Conservation (phyloP, 345 rosid species). For the Brassica rapa region DNA sequence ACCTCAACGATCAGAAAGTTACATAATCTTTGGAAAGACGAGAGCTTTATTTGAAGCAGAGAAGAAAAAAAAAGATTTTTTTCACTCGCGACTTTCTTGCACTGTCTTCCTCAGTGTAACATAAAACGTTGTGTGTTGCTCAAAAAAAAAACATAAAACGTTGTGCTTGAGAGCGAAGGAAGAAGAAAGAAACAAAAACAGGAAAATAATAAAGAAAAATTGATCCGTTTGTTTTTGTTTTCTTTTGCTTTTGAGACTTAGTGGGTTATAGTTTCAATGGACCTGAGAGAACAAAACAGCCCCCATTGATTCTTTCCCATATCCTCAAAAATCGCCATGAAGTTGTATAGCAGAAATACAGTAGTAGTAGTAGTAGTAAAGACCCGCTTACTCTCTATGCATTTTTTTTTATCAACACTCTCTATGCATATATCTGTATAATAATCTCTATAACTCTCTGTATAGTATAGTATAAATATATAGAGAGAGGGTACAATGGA, state of each 20-base stretch:
- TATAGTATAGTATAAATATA: no score
- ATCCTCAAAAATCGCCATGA: constrained; percentile 38
- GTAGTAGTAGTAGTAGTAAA: constrained; percentile 7
- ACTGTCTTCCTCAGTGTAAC: no score
- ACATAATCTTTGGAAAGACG: background rate
- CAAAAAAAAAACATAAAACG: constrained; percentile 36
- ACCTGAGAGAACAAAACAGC: constrained; percentile 23
- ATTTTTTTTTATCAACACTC: no score
- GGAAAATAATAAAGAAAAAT: background rate
- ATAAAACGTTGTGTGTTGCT: constrained; percentile 28
- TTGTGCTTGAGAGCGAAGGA: constrained; percentile 10
- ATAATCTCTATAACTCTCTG: no score
- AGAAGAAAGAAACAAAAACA: constrained; percentile 5
- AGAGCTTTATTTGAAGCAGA: background rate
- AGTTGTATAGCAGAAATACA: constrained; percentile 31
- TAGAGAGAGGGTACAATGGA: no score
- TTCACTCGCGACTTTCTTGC: constrained; percentile 38
- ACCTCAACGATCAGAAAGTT: constrained; percentile 13
- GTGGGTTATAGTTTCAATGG: constrained; percentile 43
- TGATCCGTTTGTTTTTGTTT: background rate
- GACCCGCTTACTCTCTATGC: no score
- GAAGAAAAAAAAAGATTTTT: background rate
- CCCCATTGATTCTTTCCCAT: constrained; percentile 33
- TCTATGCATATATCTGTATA: no score
- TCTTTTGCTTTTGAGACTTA: constrained; percentile 18